phyloP scores from a whole-genome alignment of 1,284 basidiomycete species.

The Microstroma glucosiphilum region DNA sequence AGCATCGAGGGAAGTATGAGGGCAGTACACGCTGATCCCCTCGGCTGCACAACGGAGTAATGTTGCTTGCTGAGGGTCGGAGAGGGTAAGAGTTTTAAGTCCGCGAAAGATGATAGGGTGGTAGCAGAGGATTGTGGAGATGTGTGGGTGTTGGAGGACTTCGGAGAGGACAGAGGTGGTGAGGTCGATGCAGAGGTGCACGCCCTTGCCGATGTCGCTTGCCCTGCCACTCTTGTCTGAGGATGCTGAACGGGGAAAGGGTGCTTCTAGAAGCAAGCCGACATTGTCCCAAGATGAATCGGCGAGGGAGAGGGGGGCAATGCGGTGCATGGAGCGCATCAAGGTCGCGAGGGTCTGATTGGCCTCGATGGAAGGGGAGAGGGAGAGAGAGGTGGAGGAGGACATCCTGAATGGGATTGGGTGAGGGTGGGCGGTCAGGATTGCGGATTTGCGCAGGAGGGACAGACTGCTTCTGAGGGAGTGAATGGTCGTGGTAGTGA shows the following conservation, averaged over 20 bases:
- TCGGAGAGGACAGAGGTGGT: constrained; percentile 43
- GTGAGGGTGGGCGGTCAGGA: neutral
- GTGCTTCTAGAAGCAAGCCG: constrained; percentile 36
- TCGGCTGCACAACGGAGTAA: constrained; percentile 70
- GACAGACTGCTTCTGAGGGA: too few species aligned
- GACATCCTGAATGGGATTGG: neutral
- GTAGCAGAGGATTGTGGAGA: constrained; percentile 68
- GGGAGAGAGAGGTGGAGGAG: neutral
- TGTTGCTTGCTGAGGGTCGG: constrained; percentile 70
- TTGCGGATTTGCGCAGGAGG: too few species aligned
- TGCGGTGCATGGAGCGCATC: constrained; percentile 6
- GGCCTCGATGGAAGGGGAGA: neutral
- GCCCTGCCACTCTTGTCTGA: too few species aligned
- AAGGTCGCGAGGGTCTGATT: neutral
- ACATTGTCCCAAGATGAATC: constrained; percentile 47
- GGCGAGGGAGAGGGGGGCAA: constrained; percentile 39
- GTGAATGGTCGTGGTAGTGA: too few species aligned
- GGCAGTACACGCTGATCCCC: constrained; percentile 78
- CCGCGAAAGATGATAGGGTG: constrained; percentile 69
- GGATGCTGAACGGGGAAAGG: constrained; percentile 12
- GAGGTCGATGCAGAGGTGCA: constrained; percentile 46
- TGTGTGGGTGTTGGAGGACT: constrained; percentile 27
- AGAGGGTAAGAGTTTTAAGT: constrained; percentile 69
- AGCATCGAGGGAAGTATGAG: constrained; percentile 78
- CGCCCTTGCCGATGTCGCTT: constrained; percentile 8